Evolutionary conservation across 306 rosid species (phyloP).

Genomic region (Casuarina glauca): DNA sequence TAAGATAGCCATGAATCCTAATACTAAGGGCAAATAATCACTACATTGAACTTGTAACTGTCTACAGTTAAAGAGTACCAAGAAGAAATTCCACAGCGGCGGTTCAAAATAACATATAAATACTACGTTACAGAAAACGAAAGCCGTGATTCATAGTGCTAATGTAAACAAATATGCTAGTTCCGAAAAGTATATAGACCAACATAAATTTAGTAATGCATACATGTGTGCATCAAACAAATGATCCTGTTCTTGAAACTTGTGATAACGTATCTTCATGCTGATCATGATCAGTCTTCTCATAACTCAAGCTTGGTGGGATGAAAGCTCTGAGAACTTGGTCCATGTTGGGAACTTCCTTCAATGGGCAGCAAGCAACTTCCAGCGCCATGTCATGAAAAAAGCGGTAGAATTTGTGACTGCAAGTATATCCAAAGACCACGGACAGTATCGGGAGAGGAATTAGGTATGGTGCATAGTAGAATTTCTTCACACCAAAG

Average conservation of each 20-base stretch:
- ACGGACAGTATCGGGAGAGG: constrained; percentile 69
- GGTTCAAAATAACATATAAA: neutral
- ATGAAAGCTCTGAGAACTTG: constrained; percentile 60
- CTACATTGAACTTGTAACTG: no score
- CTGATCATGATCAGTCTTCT: constrained; percentile 62
- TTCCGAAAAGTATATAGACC: neutral
- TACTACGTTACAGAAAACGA: neutral
- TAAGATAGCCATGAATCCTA: no score
- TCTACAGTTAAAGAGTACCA: no score
- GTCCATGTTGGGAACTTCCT: constrained; percentile 75
- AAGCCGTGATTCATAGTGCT: neutral
- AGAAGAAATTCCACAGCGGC: neutral
- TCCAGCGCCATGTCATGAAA: constrained; percentile 61
- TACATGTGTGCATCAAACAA: constrained; percentile 38
- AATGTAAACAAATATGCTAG: neutral
- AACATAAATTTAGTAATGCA: neutral
- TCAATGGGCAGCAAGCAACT: constrained; percentile 43
- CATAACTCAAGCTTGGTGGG: constrained; percentile 74
- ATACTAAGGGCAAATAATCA: no score
- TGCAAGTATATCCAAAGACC: constrained; percentile 44
- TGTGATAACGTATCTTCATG: constrained; percentile 76
- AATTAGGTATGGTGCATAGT: constrained; percentile 47
- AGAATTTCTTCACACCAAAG: constrained; percentile 58
- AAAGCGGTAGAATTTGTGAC: constrained; percentile 66
- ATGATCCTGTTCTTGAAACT: constrained; percentile 53